Conservation (phyloP, 305 asterid genomes). For the Rubia balearica region DNA sequence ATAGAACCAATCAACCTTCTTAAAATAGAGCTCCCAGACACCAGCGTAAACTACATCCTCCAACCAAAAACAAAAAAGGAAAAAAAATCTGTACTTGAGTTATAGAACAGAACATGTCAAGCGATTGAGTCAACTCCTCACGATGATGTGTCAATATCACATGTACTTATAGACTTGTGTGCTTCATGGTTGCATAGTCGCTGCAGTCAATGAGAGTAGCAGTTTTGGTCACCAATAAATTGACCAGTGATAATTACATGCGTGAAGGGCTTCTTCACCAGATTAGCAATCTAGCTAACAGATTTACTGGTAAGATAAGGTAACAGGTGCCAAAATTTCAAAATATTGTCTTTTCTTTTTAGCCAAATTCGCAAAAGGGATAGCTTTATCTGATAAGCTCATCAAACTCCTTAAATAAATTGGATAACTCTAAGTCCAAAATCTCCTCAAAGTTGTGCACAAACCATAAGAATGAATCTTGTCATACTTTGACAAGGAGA, state of each 20-base stretch:
- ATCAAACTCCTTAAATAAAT: not conserved
- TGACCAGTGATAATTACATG: not conserved
- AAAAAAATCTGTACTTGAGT: not conserved
- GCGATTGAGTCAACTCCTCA: not conserved
- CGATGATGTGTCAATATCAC: not conserved
- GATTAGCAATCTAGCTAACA: not conserved
- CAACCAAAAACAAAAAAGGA: not conserved
- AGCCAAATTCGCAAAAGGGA: not conserved
- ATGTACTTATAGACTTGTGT: not conserved
- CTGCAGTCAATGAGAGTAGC: not conserved
- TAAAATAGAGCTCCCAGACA: not conserved
- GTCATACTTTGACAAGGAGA: not conserved
- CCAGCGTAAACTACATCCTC: not conserved
- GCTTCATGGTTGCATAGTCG: not conserved
- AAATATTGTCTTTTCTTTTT: not conserved
- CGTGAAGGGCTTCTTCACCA: constrained; percentile 1
- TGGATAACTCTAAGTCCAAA: not conserved
- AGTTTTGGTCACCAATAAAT: not conserved
- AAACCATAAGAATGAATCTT: constrained; percentile 4
- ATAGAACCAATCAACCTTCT: not conserved
- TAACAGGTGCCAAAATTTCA: not conserved
- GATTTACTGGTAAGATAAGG: not conserved
- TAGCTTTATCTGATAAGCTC: not conserved
- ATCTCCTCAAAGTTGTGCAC: not conserved
- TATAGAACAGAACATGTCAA: not conserved